Conservation (phyloP, 345 rosid species). For the Corchorus capsularis region DNA sequence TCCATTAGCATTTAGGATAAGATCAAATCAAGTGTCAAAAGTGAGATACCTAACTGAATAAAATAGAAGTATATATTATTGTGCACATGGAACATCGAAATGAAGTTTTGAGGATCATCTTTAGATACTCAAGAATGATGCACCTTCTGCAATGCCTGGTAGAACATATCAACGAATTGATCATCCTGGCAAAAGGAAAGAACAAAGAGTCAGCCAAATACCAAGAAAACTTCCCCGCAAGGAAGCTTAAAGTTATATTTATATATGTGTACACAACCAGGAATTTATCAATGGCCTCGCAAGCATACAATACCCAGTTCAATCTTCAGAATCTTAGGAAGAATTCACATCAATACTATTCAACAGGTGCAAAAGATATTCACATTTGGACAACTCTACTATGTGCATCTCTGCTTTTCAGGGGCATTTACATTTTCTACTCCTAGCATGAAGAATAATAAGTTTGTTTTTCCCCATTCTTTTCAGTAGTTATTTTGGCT, state of each 20-base stretch:
- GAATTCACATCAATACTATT: neutral
- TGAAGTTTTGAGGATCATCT: neutral
- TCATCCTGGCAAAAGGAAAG: constrained; percentile 49
- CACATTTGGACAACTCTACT: neutral
- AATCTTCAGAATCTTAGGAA: neutral
- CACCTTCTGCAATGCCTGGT: constrained; percentile 52
- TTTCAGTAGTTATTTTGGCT: neutral
- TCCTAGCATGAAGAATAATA: neutral
- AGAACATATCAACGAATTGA: constrained; percentile 62
- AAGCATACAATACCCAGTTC: neutral
- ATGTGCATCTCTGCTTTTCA: neutral
- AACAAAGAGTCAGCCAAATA: constrained; percentile 20
- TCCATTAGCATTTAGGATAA: neutral
- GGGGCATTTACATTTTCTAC: neutral
- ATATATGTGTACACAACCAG: neutral
- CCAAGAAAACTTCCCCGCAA: neutral
- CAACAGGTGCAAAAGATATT: neutral
- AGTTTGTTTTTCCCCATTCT: neutral
- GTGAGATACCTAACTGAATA: constrained; percentile 5
- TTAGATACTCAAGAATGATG: constrained; percentile 42
- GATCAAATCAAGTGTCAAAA: neutral
- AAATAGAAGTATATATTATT: neutral
- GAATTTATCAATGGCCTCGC: neutral
- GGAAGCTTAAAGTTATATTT: neutral
- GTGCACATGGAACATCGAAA: constrained; percentile 10